These are phyloP conservation scores for Zymoseptoria tritici DNA, from an alignment of 2,329 filamentous ascomycete species.

Conservation along the genomic window DNA sequence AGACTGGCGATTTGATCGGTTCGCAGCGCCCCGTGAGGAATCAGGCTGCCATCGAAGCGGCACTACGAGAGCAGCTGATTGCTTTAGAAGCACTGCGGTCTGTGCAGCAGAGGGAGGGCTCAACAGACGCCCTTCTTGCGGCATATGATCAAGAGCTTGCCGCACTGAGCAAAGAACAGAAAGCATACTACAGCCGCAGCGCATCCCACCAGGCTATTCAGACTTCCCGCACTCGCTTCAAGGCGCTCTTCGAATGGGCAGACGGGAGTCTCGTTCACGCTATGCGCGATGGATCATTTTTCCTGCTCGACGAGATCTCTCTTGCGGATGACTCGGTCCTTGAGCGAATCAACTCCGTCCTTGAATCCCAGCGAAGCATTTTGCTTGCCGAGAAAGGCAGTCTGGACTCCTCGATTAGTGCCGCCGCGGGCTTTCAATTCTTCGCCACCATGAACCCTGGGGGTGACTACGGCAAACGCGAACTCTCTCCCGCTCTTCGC, in stretches of 20 bases:
- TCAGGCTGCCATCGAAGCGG: constrained; percentile 61
- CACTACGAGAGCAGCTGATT: constrained; percentile 56
- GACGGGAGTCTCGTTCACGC: constrained; percentile 90
- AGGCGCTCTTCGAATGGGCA: constrained; percentile 90
- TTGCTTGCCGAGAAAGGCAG: constrained; percentile 90
- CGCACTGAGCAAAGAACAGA: constrained; percentile 24
- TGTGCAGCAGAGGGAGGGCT: constrained; percentile 18
- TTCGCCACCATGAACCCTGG: constrained; percentile 99
- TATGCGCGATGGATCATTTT: constrained; percentile 84
- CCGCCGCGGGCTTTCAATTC: constrained; percentile 78
- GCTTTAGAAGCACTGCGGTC: constrained; percentile 24
- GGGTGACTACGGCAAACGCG: constrained; percentile 95
- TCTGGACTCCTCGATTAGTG: constrained; percentile 70
- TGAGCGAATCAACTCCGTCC: constrained; percentile 90
- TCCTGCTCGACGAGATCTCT: constrained; percentile 95
- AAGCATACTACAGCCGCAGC: constrained; percentile 8
- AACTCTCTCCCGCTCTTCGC: constrained; percentile 85
- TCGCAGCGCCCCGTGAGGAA: constrained; percentile 90
- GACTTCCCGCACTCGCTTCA: constrained; percentile 54
- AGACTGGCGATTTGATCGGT: constrained; percentile 94
- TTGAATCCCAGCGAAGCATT: constrained; percentile 79
- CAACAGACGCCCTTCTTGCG: constrained; percentile 50
- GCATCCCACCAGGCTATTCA: constrained; percentile 31
- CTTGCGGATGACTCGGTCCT: constrained; percentile 95
- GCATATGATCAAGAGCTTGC: constrained; percentile 48